phyloP scores from a whole-genome alignment of 2,329 filamentous ascomycete species.

The Coniochaeta prunicola region DNA sequence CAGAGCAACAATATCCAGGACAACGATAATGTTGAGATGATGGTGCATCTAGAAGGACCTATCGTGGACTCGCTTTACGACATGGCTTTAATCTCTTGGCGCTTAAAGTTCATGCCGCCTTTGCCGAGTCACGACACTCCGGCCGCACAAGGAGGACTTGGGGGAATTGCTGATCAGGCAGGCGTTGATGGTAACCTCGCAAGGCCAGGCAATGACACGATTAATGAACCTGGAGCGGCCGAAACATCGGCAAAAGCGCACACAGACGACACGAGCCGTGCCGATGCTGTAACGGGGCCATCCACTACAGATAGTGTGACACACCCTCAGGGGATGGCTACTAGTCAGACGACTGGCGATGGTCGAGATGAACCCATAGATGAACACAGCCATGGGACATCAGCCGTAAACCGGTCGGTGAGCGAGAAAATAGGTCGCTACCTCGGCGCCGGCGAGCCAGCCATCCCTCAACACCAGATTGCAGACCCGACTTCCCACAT shows the following conservation, averaged over 20 bases:
- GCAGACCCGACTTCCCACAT: slow-evolving; percentile 9
- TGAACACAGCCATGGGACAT: not conserved
- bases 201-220: slow-evolving; percentile 11
- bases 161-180: slow-evolving; percentile 10
- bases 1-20: slow-evolving; percentile 76
- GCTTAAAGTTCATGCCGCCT: slow-evolving; percentile 51
- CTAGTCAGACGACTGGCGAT: not conserved
- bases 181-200: not conserved
- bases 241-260: slow-evolving; percentile 4
- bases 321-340: slow-evolving; percentile 6
- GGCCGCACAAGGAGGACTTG: slow-evolving; percentile 28
- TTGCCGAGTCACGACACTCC: slow-evolving; percentile 48
- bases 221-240: slow-evolving; percentile 9
- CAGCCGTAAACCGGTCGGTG: not conserved
- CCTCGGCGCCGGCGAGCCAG: slow-evolving; percentile 16
- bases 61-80: slow-evolving; percentile 74
- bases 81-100: slow-evolving; percentile 65
- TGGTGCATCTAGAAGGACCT: slow-evolving; percentile 66
- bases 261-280: slow-evolving; percentile 7
- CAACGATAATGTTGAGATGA: slow-evolving; percentile 78
- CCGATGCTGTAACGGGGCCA: slow-evolving; percentile 12
- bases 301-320: slow-evolving; percentile 14
- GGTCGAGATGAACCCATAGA: not conserved
- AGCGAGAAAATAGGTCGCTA: slow-evolving; percentile 13
- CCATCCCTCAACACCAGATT: slow-evolving; percentile 13